phyloP scores from a whole-genome alignment of 1,284 basidiomycete genomes.

The Microbotryum lychnidis-dioicae region DNA sequence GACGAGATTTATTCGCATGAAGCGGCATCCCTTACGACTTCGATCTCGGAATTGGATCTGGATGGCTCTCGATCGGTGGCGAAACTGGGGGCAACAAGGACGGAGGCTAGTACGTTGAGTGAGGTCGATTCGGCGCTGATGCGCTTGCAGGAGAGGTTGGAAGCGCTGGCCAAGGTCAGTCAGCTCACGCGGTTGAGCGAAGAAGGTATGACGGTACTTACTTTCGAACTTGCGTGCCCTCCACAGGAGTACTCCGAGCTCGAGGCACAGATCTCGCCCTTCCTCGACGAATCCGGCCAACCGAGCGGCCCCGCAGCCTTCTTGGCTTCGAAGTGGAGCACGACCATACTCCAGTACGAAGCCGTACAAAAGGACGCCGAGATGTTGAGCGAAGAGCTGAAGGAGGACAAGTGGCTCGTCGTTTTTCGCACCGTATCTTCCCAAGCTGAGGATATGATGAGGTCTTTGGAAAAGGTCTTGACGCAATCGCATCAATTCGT shows the following conservation, averaged over 20 bases:
- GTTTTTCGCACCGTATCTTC: slow-evolving; percentile 87
- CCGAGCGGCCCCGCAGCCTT: slow-evolving; percentile 44
- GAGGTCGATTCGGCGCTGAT: slow-evolving; percentile 72
- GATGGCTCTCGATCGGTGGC: too few species aligned
- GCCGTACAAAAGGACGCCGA: slow-evolving; percentile 66
- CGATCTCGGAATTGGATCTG: too few species aligned
- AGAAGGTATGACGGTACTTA: background rate
- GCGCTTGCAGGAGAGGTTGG: slow-evolving; percentile 68
- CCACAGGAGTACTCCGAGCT: slow-evolving; percentile 58
- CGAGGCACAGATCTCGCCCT: slow-evolving; percentile 55
- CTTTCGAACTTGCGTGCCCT: background rate
- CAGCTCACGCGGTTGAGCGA: background rate
- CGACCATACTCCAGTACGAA: slow-evolving; percentile 66
- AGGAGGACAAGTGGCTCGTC: slow-evolving; percentile 86
- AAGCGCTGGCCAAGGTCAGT: slow-evolving; percentile 47
- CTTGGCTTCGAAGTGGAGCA: slow-evolving; percentile 59
- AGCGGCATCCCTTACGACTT: too few species aligned
- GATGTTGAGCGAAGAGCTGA: slow-evolving; percentile 69
- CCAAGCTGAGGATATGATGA: slow-evolving; percentile 95
- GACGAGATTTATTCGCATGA: too few species aligned
- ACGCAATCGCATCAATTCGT: slow-evolving; percentile 62
- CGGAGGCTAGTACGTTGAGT: slow-evolving; percentile 43
- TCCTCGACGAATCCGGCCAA: slow-evolving; percentile 44
- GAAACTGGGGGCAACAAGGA: too few species aligned
- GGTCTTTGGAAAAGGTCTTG: slow-evolving; percentile 81